Conservation (phyloP, 1,284 basidiomycete species). For the Schizophyllum amplum region DNA sequence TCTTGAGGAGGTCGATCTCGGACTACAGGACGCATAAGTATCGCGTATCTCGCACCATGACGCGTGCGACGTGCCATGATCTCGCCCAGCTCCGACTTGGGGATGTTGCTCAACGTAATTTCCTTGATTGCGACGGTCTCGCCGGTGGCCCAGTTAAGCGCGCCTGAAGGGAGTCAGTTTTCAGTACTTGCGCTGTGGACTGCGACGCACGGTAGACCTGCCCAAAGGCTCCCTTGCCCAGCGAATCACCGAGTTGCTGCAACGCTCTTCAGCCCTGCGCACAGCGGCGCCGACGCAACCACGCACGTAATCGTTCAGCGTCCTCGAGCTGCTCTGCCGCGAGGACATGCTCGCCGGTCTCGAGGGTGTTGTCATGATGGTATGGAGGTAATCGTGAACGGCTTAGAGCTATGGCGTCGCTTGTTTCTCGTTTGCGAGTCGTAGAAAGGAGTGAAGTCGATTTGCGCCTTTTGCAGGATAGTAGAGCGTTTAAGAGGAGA, state of each 20-base stretch:
- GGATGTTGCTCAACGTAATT: conserved; percentile 88
- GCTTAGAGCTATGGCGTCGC: not conserved
- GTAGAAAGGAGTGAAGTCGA: not conserved
- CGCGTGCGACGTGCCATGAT: conserved; percentile 69
- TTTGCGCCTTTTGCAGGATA: not conserved
- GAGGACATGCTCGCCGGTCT: not conserved
- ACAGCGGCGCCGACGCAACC: conserved; percentile 4
- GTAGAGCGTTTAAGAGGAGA: not conserved
- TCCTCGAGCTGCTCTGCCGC: conserved; percentile 29
- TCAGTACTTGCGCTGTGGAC: not conserved
- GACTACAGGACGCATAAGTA: conserved; percentile 43
- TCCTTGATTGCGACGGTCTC: conserved; percentile 96
- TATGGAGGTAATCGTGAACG: not conserved
- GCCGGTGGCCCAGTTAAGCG: conserved; percentile 93
- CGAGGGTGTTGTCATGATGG: not conserved
- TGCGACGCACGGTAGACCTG: conserved; percentile 80
- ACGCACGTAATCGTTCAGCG: conserved; percentile 55
- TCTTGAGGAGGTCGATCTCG: conserved; percentile 97
- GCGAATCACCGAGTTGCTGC: conserved; percentile 89
- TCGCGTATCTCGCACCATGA: conserved; percentile 4
- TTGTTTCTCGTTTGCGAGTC: not conserved
- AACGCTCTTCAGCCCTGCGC: conserved; percentile 1
- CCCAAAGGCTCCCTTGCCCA: conserved; percentile 92
- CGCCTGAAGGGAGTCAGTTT: conserved; percentile 40
- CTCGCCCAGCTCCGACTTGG: conserved; percentile 86